Evolutionary conservation across 805 yeast genomes (phyloP), one percentile per base, ranked within the genome.

Genomic region (Yarrowia divulgata): DNA sequence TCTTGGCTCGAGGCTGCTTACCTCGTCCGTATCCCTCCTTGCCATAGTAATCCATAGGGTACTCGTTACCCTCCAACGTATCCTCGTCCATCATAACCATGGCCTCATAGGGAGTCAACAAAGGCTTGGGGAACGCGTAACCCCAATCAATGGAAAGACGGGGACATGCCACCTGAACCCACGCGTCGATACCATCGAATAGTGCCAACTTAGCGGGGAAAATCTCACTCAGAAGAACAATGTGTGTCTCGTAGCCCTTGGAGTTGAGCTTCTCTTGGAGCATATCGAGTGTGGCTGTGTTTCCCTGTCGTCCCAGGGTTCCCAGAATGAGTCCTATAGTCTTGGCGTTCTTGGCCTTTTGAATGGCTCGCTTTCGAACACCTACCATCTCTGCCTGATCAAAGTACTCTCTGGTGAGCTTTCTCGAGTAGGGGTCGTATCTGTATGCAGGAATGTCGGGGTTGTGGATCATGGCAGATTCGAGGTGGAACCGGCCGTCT

Each of bases 61-160:
- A 95, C 4, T 62, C 46, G 49, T 84, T 85, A 57, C 78, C 81
- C 86, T 95, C 90, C 78, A 81, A 83, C 45, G 80, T 80, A 74
- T 93, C 98, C 57, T 88, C 84, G 8, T 86, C 89, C 73, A 95
- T 78, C 84, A 93, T 85, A 6, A 93, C 97, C 91, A 91, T 92
- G 0, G 97, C 92, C 76, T 95, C 99, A 77, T 95, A 95, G 0
- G 99, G 99, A 0, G 99, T 94, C 70, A 95, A 79, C 52, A 95
- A 80, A 0, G 99, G 99, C 75, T 90, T 90, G 70, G 88, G 87
- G 76, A 95, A 95, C 0, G 99, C 99, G 77, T 95, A 95, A 0
- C 99, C 99, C 99, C 99, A 95, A 78, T 95, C 99, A 50, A 95
- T 94, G 1, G 97, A 91, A 57, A 95, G 81, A 74, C 99, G 83